A percentile compares a stretch with the other conserved stretches of the same genome.
These are phyloP conservation scores for Actinomortierella wolfii DNA, from an alignment of 371 early-diverging fungal genomes.

Conservation along the genomic window DNA sequence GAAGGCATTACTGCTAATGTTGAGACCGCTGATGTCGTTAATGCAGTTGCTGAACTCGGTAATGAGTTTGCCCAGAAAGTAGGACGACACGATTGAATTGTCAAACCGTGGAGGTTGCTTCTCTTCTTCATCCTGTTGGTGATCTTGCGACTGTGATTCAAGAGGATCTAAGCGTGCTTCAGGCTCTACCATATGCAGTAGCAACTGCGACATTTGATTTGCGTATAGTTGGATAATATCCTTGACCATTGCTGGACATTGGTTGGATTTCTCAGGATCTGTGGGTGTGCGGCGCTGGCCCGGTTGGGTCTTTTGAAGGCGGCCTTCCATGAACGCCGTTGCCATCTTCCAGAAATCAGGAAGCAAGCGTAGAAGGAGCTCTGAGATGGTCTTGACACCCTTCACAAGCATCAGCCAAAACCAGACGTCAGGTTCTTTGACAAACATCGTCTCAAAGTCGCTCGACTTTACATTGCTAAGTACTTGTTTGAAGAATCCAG, in stretches of 20 bases:
- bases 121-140: slow-evolving; percentile 29
- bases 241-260: slow-evolving; percentile 80
- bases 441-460: slow-evolving; percentile 52
- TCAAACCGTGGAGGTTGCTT: slow-evolving; percentile 49
- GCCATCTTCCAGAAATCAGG: slow-evolving; percentile 95
- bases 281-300: slow-evolving; percentile 56
- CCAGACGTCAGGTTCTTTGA: slow-evolving; percentile 61
- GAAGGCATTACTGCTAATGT: slow-evolving; percentile 61
- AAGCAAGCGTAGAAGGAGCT: slow-evolving; percentile 72
- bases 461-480: slow-evolving; percentile 48
- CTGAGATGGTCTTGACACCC: slow-evolving; percentile 76
- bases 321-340: slow-evolving; percentile 83
- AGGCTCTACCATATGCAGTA: slow-evolving; percentile 45
- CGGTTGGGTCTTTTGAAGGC: slow-evolving; percentile 61
- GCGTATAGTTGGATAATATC: slow-evolving; percentile 72
- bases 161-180: slow-evolving; percentile 2
- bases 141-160: slow-evolving; percentile 31
- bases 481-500: slow-evolving; percentile 32
- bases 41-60: slow-evolving; percentile 61
- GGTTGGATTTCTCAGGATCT: slow-evolving; percentile 72
- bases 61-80: slow-evolving; percentile 59
- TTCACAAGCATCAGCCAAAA: slow-evolving; percentile 74
- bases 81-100: slow-evolving; percentile 61
- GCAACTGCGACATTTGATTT: slow-evolving; percentile 60
- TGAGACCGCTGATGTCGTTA: slow-evolving; percentile 60